Percentiles rank a stretch among this genome's conserved stretches.
These are phyloP conservation scores for Hydnomerulius pinastri DNA, from an alignment of 768 basidiomycete genomes.

Conservation along the genomic window DNA sequence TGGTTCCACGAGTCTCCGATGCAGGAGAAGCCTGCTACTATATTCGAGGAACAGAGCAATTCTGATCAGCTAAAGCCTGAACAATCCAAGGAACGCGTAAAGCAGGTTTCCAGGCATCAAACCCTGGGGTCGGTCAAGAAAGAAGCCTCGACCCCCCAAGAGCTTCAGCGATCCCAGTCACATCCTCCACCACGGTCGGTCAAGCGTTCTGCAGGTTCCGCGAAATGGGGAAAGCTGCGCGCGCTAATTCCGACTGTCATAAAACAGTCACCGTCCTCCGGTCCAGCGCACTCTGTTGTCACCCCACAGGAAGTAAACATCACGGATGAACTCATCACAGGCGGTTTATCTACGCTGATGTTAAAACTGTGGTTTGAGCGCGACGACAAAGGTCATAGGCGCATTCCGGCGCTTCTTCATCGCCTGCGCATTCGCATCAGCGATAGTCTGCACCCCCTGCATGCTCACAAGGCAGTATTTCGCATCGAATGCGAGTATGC, in stretches of 20 bases:
- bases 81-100: conserved; percentile 26
- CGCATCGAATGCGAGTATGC: conserved; percentile 97
- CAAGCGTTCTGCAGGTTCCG: conserved; percentile 27
- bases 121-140: conserved; percentile 2
- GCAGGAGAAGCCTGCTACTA: conserved; percentile 43
- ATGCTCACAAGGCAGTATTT: conserved; percentile 77
- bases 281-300: conserved; percentile 48
- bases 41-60: conserved; percentile 31
- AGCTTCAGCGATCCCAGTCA: conserved; percentile 27
- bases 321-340: conserved; percentile 78
- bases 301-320: conserved; percentile 64
- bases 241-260: conserved; percentile 63
- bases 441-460: conserved; percentile 82
- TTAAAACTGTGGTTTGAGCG: conserved; percentile 83
- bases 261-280: conserved; percentile 34
- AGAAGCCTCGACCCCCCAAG: conserved; percentile 5
- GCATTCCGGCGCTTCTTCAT: conserved; percentile 77
- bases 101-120: conserved; percentile 13
- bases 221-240: conserved; percentile 66
- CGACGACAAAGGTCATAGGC: conserved; percentile 82
- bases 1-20: conserved; percentile 56
- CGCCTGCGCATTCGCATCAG: conserved; percentile 82
- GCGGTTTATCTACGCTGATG: conserved; percentile 79
- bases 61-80: too few relatives aligned
- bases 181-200: conserved; percentile 26